These are phyloP conservation scores for Stachybotrys chartarum DNA, from an alignment of 2,329 filamentous ascomycete species.

Conservation along the genomic window DNA sequence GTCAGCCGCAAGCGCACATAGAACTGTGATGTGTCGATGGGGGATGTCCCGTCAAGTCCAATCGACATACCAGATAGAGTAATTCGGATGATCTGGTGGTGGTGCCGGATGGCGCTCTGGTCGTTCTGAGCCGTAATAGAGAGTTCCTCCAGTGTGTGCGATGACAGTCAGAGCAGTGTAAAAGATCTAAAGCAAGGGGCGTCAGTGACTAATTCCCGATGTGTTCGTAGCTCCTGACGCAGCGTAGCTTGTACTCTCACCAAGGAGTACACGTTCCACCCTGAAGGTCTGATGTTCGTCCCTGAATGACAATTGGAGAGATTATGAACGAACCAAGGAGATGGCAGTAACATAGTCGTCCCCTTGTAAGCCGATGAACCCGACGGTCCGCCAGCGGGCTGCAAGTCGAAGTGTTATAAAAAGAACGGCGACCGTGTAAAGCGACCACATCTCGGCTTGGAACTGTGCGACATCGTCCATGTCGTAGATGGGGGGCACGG, in stretches of 20 bases:
- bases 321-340: conserved; percentile 31
- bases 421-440: conserved; percentile 37
- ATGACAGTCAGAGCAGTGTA: neutral
- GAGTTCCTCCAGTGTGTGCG: neutral
- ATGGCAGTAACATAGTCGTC: conserved; percentile 48
- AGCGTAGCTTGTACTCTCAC: too few species aligned
- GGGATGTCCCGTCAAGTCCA: neutral
- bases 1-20: neutral
- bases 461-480: conserved; percentile 1
- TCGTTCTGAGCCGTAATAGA: neutral
- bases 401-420: conserved; percentile 39
- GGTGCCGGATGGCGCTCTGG: neutral
- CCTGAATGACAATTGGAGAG: neutral
- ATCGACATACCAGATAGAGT: neutral
- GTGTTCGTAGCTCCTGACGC: too few species aligned
- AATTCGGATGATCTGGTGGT: neutral
- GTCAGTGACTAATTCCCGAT: neutral
- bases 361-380: conserved; percentile 33
- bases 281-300: neutral
- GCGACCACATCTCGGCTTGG: conserved; percentile 16
- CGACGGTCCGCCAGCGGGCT: conserved; percentile 34
- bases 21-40: neutral
- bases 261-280: too few species aligned
- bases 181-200: neutral
- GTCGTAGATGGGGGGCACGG: neutral